Evolutionary conservation across 2,329 filamentous ascomycete species (phyloP).

Genomic region (Graphilbum sp.): DNA sequence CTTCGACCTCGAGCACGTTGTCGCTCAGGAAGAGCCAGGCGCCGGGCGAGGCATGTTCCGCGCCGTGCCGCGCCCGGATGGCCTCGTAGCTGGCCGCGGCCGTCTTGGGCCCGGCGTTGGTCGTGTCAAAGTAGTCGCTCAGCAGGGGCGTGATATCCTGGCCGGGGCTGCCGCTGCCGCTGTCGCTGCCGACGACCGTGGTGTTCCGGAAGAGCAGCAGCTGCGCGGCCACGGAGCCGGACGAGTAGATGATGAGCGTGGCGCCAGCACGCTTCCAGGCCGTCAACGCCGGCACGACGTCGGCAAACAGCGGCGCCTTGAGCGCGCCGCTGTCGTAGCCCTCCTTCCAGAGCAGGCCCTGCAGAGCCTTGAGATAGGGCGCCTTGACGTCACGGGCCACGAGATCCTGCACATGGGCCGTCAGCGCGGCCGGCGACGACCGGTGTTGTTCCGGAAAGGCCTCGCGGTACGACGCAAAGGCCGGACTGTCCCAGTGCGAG

Average conservation of each 20-base stretch:
- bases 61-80: constrained; percentile 25
- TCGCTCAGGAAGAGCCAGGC: constrained; percentile 69
- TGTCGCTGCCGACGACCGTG: constrained; percentile 18
- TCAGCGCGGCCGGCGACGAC: constrained; percentile 39
- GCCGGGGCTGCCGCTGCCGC: constrained; percentile 20
- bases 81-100: constrained; percentile 49
- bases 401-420: constrained; percentile 53
- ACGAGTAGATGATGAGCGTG: constrained; percentile 63
- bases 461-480: constrained; percentile 50
- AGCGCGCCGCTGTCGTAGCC: constrained; percentile 58
- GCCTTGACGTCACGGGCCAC: constrained; percentile 58
- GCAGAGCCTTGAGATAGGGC: constrained; percentile 61
- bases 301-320: constrained; percentile 55
- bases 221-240: constrained; percentile 65
- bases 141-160: constrained; percentile 41
- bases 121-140: constrained; percentile 60
- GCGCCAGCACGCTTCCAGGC: constrained; percentile 39
- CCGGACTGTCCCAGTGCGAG: constrained; percentile 47
- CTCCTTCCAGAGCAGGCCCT: constrained; percentile 62
- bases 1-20: constrained; percentile 53
- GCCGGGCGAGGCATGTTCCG: constrained; percentile 26
- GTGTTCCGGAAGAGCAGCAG: constrained; percentile 62
- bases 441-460: constrained; percentile 54
- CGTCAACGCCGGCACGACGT: constrained; percentile 49
- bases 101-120: constrained; percentile 62